These are phyloP conservation scores for Chlorociboria aeruginascens DNA, from an alignment of 495 filamentous ascomycete species.

Conservation along the genomic window DNA sequence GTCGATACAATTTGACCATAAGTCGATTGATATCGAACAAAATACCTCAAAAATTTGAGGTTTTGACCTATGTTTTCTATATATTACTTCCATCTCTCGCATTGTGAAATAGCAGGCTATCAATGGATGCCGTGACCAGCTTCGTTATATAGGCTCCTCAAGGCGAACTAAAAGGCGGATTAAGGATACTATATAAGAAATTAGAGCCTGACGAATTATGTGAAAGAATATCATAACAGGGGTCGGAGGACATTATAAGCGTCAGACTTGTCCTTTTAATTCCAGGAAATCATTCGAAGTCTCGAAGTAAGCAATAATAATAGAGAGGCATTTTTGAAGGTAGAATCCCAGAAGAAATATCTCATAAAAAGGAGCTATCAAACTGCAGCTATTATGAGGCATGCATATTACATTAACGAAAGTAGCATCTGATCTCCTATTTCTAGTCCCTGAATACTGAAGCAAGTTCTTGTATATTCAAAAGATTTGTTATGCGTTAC, in stretches of 20 bases:
- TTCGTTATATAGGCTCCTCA: background rate
- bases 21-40: too few species aligned
- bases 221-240: background rate
- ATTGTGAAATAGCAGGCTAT: background rate
- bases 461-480: background rate
- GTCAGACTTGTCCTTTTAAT: background rate
- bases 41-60: too few species aligned
- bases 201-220: background rate
- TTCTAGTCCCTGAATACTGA: slow-evolving; percentile 2
- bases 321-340: too few species aligned
- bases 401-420: background rate
- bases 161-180: background rate
- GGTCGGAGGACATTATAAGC: too few species aligned
- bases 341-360: too few species aligned
- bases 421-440: slow-evolving; percentile 2
- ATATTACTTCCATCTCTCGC: background rate
- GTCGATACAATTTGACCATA: too few species aligned
- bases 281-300: background rate
- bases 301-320: too few species aligned
- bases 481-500: background rate
- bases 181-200: background rate
- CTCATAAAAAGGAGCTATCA: background rate
- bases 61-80: too few species aligned
- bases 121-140: background rate
- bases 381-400: background rate